Base-by-base conservation (phyloP, 1,139 yeast genomes). In the Debaryomyces fabryi region DNA sequence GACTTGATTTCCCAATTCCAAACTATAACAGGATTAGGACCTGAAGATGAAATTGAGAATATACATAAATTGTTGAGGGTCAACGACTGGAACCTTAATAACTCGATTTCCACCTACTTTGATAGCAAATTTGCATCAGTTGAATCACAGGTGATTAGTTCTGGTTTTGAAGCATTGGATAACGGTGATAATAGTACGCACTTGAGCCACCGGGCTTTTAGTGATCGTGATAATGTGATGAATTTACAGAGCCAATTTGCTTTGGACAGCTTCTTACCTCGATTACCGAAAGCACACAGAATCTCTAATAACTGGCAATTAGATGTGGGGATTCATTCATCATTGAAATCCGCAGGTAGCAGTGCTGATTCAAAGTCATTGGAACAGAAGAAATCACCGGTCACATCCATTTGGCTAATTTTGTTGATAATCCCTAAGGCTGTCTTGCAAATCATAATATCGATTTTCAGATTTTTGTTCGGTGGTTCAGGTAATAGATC, bases 81-180 rank as follows among this genome's bases (percentile, higher is more conserved):
- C 33, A 70, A 79, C 53, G 71, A 75, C 49, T 76, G 76, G 74
- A 69, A 81, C 56, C 63, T 82, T 49, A 82, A 81, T 53, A 69
- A 69, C 47, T 79, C 85, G 12, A 67, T 80, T 24, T 72, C 78
- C 9, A 66, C 75, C 45, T 82, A 69, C 57, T 80, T 81, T 54
- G 86, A 82, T 52, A 66, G 72, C 13, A 81, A 83, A 34, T 74
- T 75, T 50, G 70, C 68, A 2, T 53, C 66, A 29, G 58, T 67
- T 35, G 50, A 47, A 12, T 16, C 49, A 35, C 42, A 42, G 21
- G 42, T 46, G 16, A 29, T 48, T 2, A 41, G 55, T 3, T 39
- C 61, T 9, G 64, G 60, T 3, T 49, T 51, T 3, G 63, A 63
- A 27, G 41, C 56, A 6, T 49, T 57, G 27, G 62, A 56, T 12